phyloP scores from a whole-genome alignment of 768 basidiomycete genomes.

The Clitopilus hobsonii region DNA sequence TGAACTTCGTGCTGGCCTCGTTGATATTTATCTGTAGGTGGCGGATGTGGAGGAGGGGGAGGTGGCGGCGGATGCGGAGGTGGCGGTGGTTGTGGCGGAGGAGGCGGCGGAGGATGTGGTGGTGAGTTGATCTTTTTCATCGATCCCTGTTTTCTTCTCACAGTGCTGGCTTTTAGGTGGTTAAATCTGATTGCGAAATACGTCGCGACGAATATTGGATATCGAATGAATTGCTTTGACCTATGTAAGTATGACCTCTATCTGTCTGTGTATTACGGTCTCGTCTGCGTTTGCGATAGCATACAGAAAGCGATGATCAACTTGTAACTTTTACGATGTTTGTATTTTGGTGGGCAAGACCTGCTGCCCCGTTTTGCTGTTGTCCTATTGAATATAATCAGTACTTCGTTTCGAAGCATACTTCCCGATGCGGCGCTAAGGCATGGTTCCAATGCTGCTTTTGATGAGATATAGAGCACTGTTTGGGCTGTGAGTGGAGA shows the following conservation, averaged over 20 bases:
- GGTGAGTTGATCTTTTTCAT: not conserved
- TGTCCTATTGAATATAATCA: too few relatives aligned
- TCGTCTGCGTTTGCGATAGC: too few relatives aligned
- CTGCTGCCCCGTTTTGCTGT: too few relatives aligned
- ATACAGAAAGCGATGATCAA: too few relatives aligned
- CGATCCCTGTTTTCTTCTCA: not conserved
- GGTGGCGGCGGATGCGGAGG: conserved; percentile 12
- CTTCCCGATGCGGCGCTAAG: not conserved
- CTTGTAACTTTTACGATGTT: too few relatives aligned
- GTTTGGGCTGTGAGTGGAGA: not conserved
- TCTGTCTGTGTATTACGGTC: too few relatives aligned
- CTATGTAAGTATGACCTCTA: too few relatives aligned
- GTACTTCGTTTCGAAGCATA: not conserved
- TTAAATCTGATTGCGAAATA: too few relatives aligned
- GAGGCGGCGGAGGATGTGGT: conserved; percentile 6
- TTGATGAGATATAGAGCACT: not conserved
- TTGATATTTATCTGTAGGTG: not conserved
- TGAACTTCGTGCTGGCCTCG: not conserved
- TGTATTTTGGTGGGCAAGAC: too few relatives aligned
- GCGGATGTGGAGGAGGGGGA: conserved; percentile 6
- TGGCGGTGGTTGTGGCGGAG: conserved; percentile 7
- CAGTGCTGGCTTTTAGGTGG: not conserved
- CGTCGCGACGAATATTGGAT: too few relatives aligned
- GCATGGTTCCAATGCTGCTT: not conserved
- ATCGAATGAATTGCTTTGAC: too few relatives aligned